phyloP scores from a whole-genome alignment of 768 basidiomycete genomes.

The Coprinopsis sp. region DNA sequence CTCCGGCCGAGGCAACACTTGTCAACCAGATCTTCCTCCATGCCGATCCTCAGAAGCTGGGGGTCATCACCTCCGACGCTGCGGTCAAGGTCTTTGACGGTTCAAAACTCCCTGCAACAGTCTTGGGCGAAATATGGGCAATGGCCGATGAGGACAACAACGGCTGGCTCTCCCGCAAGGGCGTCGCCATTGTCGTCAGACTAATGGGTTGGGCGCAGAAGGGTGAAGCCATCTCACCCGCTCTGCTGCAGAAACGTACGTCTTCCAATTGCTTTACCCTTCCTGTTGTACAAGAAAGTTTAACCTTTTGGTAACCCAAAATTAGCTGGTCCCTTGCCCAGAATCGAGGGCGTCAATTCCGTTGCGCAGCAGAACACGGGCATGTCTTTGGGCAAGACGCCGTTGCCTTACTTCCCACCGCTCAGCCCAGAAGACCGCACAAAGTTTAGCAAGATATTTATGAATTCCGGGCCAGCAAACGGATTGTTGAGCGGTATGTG shows the following conservation, averaged over 20 bases:
- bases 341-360: constrained; percentile 64
- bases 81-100: constrained; percentile 85
- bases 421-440: constrained; percentile 75
- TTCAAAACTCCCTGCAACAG: constrained; percentile 70
- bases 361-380: constrained; percentile 57
- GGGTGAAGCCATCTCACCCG: constrained; percentile 62
- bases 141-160: constrained; percentile 92
- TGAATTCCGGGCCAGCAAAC: constrained; percentile 61
- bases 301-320: constrained; percentile 11
- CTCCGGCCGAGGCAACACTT: constrained; percentile 50
- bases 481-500: constrained; percentile 73
- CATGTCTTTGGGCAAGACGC: constrained; percentile 60
- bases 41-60: constrained; percentile 74
- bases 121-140: constrained; percentile 91
- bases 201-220: constrained; percentile 92
- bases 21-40: constrained; percentile 69
- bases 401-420: constrained; percentile 56
- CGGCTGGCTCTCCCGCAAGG: constrained; percentile 85
- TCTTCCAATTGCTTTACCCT: too few species aligned
- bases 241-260: constrained; percentile 70
- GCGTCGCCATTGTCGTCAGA: constrained; percentile 83
- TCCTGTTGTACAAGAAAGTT: too few species aligned
- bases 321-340: constrained; percentile 85
- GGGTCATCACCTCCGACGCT: constrained; percentile 84
- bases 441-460: constrained; percentile 81